Evolutionary conservation across 352 stramenopile genomes (phyloP).

Genomic region (Globisporangium carolinianum): DNA sequence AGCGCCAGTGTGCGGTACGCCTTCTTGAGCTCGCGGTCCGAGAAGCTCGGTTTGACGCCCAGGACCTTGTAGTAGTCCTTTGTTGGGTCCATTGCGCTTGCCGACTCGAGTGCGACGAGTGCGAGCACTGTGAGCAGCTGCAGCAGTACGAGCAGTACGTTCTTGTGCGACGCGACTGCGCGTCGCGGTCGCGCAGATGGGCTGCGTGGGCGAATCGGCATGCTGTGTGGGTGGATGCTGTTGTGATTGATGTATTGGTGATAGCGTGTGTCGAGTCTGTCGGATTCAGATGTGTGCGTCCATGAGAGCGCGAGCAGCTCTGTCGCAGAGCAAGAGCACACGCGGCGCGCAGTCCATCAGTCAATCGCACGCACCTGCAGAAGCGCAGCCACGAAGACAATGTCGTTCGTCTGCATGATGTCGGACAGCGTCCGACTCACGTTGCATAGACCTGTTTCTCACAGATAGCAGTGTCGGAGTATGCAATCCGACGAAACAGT

Average conservation of each 20-base stretch:
- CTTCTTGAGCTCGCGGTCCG: slow-evolving; percentile 80
- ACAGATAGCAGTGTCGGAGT: no score
- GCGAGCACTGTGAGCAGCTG: slow-evolving; percentile 18
- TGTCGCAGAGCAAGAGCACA: neutral
- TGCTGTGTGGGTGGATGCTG: neutral
- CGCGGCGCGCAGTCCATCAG: no score
- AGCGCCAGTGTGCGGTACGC: slow-evolving; percentile 85
- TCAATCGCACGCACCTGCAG: no score
- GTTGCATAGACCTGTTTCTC: no score
- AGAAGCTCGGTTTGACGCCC: slow-evolving; percentile 61
- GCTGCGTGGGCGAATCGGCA: neutral
- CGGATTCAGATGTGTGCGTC: slow-evolving; percentile 13
- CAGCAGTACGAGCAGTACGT: slow-evolving; percentile 11
- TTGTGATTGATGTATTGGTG: neutral
- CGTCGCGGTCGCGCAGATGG: neutral
- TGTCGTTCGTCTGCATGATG: no score
- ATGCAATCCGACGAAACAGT: no score
- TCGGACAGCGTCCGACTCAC: no score
- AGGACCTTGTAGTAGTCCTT: slow-evolving; percentile 86
- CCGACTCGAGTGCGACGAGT: slow-evolving; percentile 10
- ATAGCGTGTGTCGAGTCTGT: neutral
- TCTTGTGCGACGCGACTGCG: slow-evolving; percentile 1
- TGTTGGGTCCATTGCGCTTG: slow-evolving; percentile 41
- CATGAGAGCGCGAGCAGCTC: neutral
- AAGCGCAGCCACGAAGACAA: no score